Conservation (phyloP, 2,329 filamentous ascomycete species). For the Botrytis byssoidea region DNA sequence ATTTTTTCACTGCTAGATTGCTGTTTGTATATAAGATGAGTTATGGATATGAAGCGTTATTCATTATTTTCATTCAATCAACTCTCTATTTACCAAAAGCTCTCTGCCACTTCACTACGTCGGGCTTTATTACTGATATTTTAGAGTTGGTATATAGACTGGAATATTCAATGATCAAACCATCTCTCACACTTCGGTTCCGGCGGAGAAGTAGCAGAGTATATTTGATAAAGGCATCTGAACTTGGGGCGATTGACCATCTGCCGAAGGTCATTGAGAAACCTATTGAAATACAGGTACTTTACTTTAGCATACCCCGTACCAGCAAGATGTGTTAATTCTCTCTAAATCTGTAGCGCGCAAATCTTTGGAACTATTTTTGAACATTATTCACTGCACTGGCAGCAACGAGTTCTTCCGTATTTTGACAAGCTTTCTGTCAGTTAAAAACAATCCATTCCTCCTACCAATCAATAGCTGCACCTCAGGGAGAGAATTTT, state of each 20-base stretch:
- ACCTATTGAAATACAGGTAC: not conserved
- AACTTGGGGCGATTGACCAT: not conserved
- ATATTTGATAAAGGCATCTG: not conserved
- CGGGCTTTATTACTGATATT: not conserved
- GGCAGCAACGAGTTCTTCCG: too few species aligned
- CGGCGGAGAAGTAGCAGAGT: not conserved
- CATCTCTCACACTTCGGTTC: not conserved
- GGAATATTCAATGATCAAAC: not conserved
- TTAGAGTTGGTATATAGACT: not conserved
- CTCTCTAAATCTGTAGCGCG: not conserved
- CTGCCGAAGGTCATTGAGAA: not conserved
- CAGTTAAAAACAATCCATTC: fast-evolving
- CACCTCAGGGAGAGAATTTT: not conserved
- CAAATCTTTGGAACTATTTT: not conserved
- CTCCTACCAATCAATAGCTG: not conserved
- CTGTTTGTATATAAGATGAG: not conserved
- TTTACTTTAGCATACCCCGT: not conserved
- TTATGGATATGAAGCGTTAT: not conserved
- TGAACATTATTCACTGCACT: not conserved
- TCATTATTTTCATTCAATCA: not conserved
- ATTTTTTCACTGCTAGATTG: not conserved
- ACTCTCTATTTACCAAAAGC: not conserved
- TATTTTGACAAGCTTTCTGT: not conserved
- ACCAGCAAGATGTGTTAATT: not conserved
- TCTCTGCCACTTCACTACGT: not conserved